Evolutionary conservation across 495 filamentous ascomycete species (phyloP).

Genomic region (Aspergillus baeticus): DNA sequence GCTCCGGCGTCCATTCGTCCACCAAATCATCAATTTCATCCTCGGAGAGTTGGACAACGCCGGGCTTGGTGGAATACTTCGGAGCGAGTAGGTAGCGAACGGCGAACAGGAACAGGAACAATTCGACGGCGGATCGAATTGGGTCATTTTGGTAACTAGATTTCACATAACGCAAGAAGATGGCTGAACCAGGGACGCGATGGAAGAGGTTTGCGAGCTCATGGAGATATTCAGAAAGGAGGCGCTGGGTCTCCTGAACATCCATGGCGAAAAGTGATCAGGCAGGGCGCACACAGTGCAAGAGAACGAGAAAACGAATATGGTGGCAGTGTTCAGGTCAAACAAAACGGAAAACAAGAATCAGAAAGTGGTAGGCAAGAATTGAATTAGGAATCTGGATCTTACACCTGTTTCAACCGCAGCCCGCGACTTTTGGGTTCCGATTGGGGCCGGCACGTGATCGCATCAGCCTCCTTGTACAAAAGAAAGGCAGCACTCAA

Average conservation of each 20-base stretch:
- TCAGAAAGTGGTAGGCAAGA: not conserved
- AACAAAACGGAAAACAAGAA: not conserved
- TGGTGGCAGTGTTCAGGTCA: not conserved
- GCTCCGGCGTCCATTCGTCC: slow-evolving; percentile 95
- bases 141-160: slow-evolving; percentile 98
- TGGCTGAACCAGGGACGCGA: slow-evolving; percentile 87
- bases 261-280: slow-evolving; percentile 58
- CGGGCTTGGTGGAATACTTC: slow-evolving; percentile 85
- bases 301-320: not conserved
- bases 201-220: slow-evolving; percentile 74
- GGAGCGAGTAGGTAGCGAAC: slow-evolving; percentile 89
- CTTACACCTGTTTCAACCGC: not conserved
- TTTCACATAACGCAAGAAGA: slow-evolving; percentile 90
- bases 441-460: slow-evolving; percentile 15
- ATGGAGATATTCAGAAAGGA: slow-evolving; percentile 63
- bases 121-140: slow-evolving; percentile 86
- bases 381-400: not conserved
- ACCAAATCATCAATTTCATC: slow-evolving; percentile 98
- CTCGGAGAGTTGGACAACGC: slow-evolving; percentile 83
- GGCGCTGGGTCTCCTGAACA: slow-evolving; percentile 72
- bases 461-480: not conserved
- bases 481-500: not conserved
- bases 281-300: slow-evolving; percentile 22
- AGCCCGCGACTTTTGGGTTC: slow-evolving; percentile 5
- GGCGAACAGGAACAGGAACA: slow-evolving; percentile 94